Evolutionary conservation across 148 eudicot genomes (phyloP), one percentile per base, ranked within the genome.

Genomic region (Tetragonia tetragonoides): DNA sequence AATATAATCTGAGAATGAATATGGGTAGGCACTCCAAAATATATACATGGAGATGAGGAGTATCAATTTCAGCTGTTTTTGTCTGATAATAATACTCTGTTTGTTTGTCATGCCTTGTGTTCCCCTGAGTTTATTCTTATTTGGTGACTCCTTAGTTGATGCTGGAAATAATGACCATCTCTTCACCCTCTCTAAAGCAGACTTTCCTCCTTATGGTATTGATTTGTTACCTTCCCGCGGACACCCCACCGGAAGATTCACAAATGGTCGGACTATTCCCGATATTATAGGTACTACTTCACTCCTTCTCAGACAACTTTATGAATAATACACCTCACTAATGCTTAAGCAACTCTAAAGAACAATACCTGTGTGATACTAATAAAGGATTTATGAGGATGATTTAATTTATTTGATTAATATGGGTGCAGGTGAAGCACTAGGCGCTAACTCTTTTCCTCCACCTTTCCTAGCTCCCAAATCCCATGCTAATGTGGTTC

Each of bases 171-270:
- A 90, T 54, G 76, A 88, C 80, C 88, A 86, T 66, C 64, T 90
- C n/a, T 71, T 87, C 74, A 90, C 90, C 38, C 86, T 90, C 66
- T 85, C 91, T 0, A 87, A 90, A 78, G 94, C 92, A 2, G 84
- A 90, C 81, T 84, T 80, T 62, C 85, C 92, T 12, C 94, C 94
- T 38, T 90, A 90, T 10, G 94, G 94, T 68, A 86, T 90, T 20
- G 92, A 89, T 39, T 87, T 90, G 66, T 66, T 68, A 7, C 87
- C 90, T 72, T 86, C 92, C 3, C 75, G 78, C 56, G 88, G 92
- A 12, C 84, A 80, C 4, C 90, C 92, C n/a, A 90, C 92, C 0
- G 92, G 94, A 10, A 87, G 94, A 79, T 90, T 89, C 82, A 90
- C 94, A 1, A 89, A 90, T 68, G 94, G 94, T 47, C 87, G 84